A percentile compares a stretch with the other conserved stretches of the same genome.
Conservation (phyloP, 495 filamentous ascomycete genomes). For the Schizothecium vesticola region DNA sequence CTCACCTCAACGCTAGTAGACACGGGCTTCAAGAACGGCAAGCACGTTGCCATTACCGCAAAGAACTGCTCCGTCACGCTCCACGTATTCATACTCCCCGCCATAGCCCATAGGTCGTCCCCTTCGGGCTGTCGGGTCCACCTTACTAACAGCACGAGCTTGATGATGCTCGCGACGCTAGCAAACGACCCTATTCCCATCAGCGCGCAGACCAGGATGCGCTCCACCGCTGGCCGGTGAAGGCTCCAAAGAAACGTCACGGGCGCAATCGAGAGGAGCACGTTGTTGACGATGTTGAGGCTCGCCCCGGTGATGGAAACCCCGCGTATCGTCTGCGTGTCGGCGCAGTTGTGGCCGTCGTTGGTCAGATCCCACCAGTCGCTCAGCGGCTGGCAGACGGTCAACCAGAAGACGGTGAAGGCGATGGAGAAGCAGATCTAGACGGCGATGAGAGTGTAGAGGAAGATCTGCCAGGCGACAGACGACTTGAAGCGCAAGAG, state of each 20-base stretch:
- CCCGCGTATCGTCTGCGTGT: neutral
- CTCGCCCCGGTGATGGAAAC: neutral
- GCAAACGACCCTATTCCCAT: neutral
- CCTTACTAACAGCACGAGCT: too few species aligned
- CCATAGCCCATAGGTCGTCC: too few species aligned
- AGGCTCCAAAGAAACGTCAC: neutral
- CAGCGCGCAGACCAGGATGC: neutral
- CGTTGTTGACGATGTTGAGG: neutral
- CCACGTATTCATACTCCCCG: too few species aligned
- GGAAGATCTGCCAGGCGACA: neutral
- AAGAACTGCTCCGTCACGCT: too few species aligned
- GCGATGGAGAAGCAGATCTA: neutral
- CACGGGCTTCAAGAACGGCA: too few species aligned
- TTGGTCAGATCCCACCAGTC: neutral
- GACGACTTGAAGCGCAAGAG: slow-evolving; percentile 13
- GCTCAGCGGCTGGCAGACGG: neutral
- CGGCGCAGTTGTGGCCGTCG: neutral
- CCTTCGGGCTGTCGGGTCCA: too few species aligned
- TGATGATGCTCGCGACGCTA: neutral
- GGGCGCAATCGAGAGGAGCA: neutral
- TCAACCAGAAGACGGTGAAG: neutral
- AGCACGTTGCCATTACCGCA: too few species aligned
- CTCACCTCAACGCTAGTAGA: too few species aligned
- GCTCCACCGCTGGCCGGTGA: neutral
- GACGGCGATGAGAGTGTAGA: neutral